Evolutionary conservation across 225 moss, liverwort and hornwort species (phyloP).

Genomic region (Neckera pumila): DNA sequence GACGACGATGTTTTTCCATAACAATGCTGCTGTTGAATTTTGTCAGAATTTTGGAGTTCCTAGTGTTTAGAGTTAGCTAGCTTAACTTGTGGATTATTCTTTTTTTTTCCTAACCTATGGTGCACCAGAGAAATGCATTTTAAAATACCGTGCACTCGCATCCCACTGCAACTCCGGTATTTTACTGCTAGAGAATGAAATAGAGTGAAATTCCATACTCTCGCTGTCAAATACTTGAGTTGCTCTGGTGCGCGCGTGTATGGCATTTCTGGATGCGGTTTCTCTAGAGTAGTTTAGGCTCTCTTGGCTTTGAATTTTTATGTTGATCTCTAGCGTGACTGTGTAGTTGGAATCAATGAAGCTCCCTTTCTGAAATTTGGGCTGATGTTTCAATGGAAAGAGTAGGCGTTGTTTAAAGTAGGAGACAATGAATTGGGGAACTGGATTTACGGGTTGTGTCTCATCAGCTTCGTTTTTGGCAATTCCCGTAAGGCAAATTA

Average conservation of each 20-base stretch:
- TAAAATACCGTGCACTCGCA: neutral
- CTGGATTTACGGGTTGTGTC: no score
- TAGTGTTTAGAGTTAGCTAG: neutral
- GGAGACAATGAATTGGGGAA: no score
- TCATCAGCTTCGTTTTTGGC: no score
- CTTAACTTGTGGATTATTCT: neutral
- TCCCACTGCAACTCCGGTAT: neutral
- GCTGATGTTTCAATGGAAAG: no score
- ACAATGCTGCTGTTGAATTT: neutral
- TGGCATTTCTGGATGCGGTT: neutral
- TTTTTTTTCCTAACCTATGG: no score
- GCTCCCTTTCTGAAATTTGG: no score
- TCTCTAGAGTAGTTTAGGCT: neutral
- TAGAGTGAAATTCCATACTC: neutral
- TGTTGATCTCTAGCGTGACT: no score
- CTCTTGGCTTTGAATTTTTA: neutral
- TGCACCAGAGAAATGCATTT: neutral
- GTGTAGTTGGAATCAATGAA: no score
- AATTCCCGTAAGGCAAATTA: no score
- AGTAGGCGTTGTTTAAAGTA: no score
- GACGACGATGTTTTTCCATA: neutral
- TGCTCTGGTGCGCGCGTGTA: rapidly evolving
- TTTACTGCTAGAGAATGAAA: neutral
- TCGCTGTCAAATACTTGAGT: neutral
- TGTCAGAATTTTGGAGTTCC: neutral